phyloP scores from a whole-genome alignment of 495 filamentous ascomycete species.

The Penicillium simplicissimum region DNA sequence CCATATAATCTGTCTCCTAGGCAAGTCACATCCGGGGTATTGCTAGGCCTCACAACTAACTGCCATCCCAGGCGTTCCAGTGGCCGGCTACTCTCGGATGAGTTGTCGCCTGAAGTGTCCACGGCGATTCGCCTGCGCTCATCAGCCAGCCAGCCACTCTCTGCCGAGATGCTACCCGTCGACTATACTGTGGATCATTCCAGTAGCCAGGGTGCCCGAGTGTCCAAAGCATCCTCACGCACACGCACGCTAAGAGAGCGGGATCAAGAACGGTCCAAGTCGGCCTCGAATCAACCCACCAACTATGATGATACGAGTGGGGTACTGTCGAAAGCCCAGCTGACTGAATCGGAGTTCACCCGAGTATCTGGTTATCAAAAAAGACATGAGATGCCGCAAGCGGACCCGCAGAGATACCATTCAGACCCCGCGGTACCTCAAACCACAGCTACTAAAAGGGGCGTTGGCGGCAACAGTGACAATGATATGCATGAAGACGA shows the following conservation, averaged over 20 bases:
- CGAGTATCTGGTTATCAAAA: not conserved
- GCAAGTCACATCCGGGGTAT: conserved; percentile 7
- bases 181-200: conserved; percentile 25
- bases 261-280: conserved; percentile 12
- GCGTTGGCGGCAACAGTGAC: not conserved
- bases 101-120: conserved; percentile 19
- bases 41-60: conserved; percentile 8
- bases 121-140: conserved; percentile 27
- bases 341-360: not conserved
- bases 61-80: conserved; percentile 11
- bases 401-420: conserved; percentile 6
- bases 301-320: not conserved
- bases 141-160: conserved; percentile 25
- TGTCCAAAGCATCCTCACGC: conserved; percentile 17
- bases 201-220: conserved; percentile 25
- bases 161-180: conserved; percentile 22
- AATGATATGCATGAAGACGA: not conserved
- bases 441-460: not conserved
- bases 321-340: not conserved
- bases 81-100: conserved; percentile 22
- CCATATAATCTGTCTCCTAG: conserved; percentile 11
- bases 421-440: conserved; percentile 10
- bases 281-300: conserved; percentile 3
- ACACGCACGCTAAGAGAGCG: conserved; percentile 13
- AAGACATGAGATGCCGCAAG: not conserved